A percentile compares a stretch with the other conserved stretches of the same genome.
Evolutionary conservation across 2,329 filamentous ascomycete species (phyloP).

Genomic region (Colletotrichum noveboracense): DNA sequence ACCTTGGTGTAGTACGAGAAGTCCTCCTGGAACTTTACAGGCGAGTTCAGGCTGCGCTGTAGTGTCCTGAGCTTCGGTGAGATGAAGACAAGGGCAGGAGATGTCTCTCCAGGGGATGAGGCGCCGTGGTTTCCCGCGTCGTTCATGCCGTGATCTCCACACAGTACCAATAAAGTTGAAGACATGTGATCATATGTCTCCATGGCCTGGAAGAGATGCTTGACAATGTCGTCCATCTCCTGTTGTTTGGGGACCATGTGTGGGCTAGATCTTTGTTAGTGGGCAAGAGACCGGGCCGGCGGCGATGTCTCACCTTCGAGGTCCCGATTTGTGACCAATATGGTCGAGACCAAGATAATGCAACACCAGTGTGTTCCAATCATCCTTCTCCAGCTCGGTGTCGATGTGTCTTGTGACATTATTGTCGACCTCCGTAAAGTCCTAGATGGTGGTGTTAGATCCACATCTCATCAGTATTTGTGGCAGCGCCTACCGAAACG

Average conservation of each 20-base stretch:
- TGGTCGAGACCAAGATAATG: slow-evolving; percentile 97
- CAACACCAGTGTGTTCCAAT: slow-evolving; percentile 94
- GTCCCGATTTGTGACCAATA: slow-evolving; percentile 95
- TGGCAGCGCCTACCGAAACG: slow-evolving; percentile 75
- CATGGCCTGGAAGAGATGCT: slow-evolving; percentile 77
- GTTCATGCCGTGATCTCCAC: slow-evolving; percentile 99
- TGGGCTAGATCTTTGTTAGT: slow-evolving; percentile 55
- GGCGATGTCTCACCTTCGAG: slow-evolving; percentile 64
- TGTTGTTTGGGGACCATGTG: slow-evolving; percentile 92
- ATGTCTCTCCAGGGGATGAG: slow-evolving; percentile 92
- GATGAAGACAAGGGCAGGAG: slow-evolving; percentile 88
- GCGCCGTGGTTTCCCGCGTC: slow-evolving; percentile 97
- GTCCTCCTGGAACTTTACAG: slow-evolving; percentile 66
- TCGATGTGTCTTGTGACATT: slow-evolving; percentile 94
- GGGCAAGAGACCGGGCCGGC: neutral
- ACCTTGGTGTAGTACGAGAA: slow-evolving; percentile 85
- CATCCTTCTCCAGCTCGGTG: slow-evolving; percentile 73
- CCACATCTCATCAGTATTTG: slow-evolving; percentile 25
- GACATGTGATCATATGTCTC: slow-evolving; percentile 71
- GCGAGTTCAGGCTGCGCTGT: slow-evolving; percentile 48
- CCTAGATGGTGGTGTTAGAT: slow-evolving; percentile 54
- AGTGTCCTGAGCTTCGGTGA: slow-evolving; percentile 78
- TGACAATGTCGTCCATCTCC: slow-evolving; percentile 90
- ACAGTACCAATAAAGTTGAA: slow-evolving; percentile 83
- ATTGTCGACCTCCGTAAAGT: slow-evolving; percentile 96